These are phyloP conservation scores for Debaryomyces nepalensis DNA, from an alignment of 1,139 yeast species.

Conservation along the genomic window DNA sequence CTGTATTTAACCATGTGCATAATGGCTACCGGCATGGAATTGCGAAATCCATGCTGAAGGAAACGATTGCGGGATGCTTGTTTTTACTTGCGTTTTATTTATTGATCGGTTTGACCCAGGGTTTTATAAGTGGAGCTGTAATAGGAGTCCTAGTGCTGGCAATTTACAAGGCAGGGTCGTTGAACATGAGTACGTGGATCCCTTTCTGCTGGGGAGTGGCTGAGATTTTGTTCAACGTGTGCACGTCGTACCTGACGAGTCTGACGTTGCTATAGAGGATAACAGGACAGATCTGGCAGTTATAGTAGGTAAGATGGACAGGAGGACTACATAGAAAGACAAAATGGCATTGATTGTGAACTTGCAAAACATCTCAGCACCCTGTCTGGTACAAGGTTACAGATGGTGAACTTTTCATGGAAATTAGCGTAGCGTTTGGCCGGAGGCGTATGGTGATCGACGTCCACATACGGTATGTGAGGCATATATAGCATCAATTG, in stretches of 20 bases:
- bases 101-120: constrained; percentile 63
- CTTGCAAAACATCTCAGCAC: too few relatives aligned
- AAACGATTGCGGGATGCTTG: constrained; percentile 24
- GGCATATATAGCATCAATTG: neutral
- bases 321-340: too few relatives aligned
- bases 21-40: constrained; percentile 27
- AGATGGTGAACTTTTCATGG: too few relatives aligned
- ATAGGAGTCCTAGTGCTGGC: constrained; percentile 68
- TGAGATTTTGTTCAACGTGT: constrained; percentile 65
- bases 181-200: constrained; percentile 92
- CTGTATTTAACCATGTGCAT: constrained; percentile 47
- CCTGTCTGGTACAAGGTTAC: too few relatives aligned
- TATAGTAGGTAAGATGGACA: neutral
- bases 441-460: too few relatives aligned
- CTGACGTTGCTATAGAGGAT: constrained; percentile 34
- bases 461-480: neutral
- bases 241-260: constrained; percentile 61
- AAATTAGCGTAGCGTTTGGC: too few relatives aligned
- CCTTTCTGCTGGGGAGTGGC: constrained; percentile 82
- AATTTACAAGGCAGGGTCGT: constrained; percentile 73
- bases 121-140: constrained; percentile 71
- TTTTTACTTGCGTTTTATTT: constrained; percentile 52
- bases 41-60: constrained; percentile 17
- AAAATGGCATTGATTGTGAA: neutral
- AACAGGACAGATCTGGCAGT: neutral